Conservation (phyloP, 305 asterid genomes). For the Salvia sclarea region DNA sequence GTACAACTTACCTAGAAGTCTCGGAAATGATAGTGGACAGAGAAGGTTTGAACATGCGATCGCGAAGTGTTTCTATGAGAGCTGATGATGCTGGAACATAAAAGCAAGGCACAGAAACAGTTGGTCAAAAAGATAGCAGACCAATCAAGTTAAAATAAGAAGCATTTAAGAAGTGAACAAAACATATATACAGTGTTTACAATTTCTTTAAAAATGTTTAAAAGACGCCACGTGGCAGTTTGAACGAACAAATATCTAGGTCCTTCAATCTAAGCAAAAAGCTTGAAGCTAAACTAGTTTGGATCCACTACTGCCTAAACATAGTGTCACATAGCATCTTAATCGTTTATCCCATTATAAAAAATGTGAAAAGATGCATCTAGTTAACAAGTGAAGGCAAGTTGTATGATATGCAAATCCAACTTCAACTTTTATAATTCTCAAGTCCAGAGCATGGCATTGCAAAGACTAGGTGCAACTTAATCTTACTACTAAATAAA, state of each 20-base stretch:
- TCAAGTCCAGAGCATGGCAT: neutral
- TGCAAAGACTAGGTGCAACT: neutral
- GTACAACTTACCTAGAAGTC: slow-evolving; percentile 52
- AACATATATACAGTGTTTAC: neutral
- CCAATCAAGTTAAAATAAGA: neutral
- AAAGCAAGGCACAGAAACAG: slow-evolving; percentile 25
- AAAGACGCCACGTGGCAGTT: neutral
- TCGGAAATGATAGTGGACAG: slow-evolving; percentile 77
- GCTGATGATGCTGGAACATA: slow-evolving; percentile 83
- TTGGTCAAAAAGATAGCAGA: neutral
- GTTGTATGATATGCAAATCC: neutral
- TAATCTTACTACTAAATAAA: neutral
- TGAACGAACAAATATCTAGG: neutral
- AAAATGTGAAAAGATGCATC: neutral
- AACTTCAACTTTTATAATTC: neutral
- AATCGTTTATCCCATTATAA: neutral
- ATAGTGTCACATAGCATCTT: neutral
- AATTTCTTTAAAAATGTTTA: neutral
- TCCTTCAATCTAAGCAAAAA: slow-evolving; percentile 1
- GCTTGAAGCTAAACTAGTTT: neutral
- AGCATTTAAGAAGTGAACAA: slow-evolving; percentile 10
- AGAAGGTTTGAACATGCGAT: slow-evolving; percentile 93
- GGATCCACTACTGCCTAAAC: neutral
- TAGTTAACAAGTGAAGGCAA: slow-evolving; percentile 9
- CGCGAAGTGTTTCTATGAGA: slow-evolving; percentile 82